phyloP scores from a whole-genome alignment of 2,329 filamentous ascomycete genomes.

The Colletotrichum tropicicola region DNA sequence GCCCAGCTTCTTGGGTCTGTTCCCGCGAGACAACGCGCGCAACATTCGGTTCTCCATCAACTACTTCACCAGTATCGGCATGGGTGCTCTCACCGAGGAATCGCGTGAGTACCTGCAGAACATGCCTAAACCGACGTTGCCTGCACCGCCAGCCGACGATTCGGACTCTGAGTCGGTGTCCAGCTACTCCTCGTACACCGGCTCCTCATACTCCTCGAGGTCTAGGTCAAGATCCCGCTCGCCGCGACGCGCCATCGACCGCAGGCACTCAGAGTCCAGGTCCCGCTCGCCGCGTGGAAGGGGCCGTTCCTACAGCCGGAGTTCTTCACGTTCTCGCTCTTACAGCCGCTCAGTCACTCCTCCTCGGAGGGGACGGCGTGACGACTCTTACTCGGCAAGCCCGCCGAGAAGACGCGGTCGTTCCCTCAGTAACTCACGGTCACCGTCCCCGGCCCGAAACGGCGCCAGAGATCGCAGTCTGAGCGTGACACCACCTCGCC shows the following conservation, averaged over 20 bases:
- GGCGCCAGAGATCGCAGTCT: constrained; percentile 24
- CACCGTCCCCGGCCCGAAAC: constrained; percentile 41
- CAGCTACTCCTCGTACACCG: constrained; percentile 80
- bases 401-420: constrained; percentile 39
- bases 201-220: constrained; percentile 66
- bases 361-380: constrained; percentile 22
- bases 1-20: constrained; percentile 83
- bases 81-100: constrained; percentile 93
- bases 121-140: constrained; percentile 83
- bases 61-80: constrained; percentile 98
- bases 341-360: constrained; percentile 32
- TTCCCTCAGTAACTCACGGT: constrained; percentile 36
- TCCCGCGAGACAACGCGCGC: constrained; percentile 87
- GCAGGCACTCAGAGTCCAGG: constrained; percentile 46
- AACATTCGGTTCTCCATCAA: constrained; percentile 98
- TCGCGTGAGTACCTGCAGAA: constrained; percentile 93
- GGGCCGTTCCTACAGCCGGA: constrained; percentile 41
- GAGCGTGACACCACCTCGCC: constrained; percentile 20
- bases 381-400: constrained; percentile 40
- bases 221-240: constrained; percentile 57
- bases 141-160: constrained; percentile 68
- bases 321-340: constrained; percentile 49
- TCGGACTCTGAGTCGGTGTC: constrained; percentile 78
- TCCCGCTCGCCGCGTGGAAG: constrained; percentile 39
- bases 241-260: constrained; percentile 43